These are phyloP conservation scores for Suillus alpinus DNA, from an alignment of 768 basidiomycete genomes.

Conservation along the genomic window DNA sequence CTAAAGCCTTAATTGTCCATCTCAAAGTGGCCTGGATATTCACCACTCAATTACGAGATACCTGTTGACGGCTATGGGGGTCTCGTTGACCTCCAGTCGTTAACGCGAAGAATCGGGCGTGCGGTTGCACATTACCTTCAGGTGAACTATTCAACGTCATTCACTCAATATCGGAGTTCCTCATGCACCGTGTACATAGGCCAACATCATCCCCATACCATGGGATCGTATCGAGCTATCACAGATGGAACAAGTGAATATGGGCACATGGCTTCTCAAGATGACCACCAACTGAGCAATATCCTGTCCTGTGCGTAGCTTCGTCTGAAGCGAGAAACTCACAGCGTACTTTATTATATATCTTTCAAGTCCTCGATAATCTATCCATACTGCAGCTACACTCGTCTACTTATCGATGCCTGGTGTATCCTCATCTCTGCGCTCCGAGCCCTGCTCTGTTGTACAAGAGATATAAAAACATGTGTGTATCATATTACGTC, in stretches of 20 bases:
- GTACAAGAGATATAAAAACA: conserved; percentile 17
- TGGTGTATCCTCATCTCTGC: conserved; percentile 6
- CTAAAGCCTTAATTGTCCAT: conserved; percentile 1
- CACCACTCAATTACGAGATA: conserved; percentile 70
- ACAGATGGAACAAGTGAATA: conserved; percentile 65
- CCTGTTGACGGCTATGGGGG: conserved; percentile 68
- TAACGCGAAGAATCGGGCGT: conserved; percentile 65
- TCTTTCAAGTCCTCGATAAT: conserved; percentile 1
- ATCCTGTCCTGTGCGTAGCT: neutral
- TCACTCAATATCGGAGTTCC: neutral
- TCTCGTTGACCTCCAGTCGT: conserved; percentile 61
- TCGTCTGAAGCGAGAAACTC: neutral
- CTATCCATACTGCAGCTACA: conserved; percentile 3
- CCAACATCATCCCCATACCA: conserved; percentile 65
- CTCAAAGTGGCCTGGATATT: conserved; percentile 66
- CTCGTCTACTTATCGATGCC: neutral
- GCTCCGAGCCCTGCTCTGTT: conserved; percentile 9
- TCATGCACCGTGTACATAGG: conserved; percentile 35
- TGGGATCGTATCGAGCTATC: conserved; percentile 70
- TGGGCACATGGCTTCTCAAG: conserved; percentile 75
- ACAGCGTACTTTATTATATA: conserved; percentile 1
- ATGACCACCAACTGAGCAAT: conserved; percentile 30
- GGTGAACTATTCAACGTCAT: conserved; percentile 35
- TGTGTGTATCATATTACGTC: conserved; percentile 21
- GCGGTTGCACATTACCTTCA: conserved; percentile 76